These are phyloP conservation scores for Penicillium brevicompactum DNA, from an alignment of 2,329 filamentous ascomycete genomes.

Conservation along the genomic window DNA sequence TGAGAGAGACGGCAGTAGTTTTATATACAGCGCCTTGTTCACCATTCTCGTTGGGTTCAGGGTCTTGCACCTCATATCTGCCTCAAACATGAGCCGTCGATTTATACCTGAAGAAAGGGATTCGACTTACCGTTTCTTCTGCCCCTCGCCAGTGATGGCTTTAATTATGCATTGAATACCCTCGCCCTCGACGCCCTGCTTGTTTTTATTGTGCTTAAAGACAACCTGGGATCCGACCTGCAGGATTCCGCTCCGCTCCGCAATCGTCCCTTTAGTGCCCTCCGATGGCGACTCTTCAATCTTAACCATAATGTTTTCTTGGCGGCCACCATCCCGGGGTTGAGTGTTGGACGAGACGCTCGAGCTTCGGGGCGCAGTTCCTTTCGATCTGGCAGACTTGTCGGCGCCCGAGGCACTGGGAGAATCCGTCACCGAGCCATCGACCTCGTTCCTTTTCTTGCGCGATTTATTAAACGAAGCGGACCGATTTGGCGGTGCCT, in stretches of 20 bases:
- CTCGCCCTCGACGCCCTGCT: conserved; percentile 53
- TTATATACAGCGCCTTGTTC: conserved; percentile 65
- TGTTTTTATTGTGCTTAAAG: conserved; percentile 54
- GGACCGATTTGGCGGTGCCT: conserved; percentile 43
- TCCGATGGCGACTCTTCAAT: conserved; percentile 47
- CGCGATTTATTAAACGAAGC: conserved; percentile 46
- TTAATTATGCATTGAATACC: conserved; percentile 77
- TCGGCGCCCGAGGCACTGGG: conserved; percentile 47
- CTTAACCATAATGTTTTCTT: conserved; percentile 41
- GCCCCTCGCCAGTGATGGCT: conserved; percentile 70
- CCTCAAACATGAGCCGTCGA: conserved; percentile 11
- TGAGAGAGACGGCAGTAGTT: conserved; percentile 73
- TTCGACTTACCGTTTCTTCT: conserved; percentile 61
- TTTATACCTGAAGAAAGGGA: conserved; percentile 6
- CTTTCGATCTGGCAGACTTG: conserved; percentile 48
- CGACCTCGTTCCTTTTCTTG: conserved; percentile 49
- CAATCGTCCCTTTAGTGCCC: conserved; percentile 45
- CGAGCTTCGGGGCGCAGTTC: conserved; percentile 40
- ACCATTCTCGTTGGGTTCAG: conserved; percentile 71
- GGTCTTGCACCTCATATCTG: conserved; percentile 78
- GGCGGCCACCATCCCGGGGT: conserved; percentile 39
- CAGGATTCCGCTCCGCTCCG: conserved; percentile 48
- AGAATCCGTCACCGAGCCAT: conserved; percentile 48
- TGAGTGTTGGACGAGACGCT: conserved; percentile 45
- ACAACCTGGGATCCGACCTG: conserved; percentile 53